Evolutionary conservation across 2,329 filamentous ascomycete species (phyloP).

Genomic region (Sporothrix pseudoabietina): DNA sequence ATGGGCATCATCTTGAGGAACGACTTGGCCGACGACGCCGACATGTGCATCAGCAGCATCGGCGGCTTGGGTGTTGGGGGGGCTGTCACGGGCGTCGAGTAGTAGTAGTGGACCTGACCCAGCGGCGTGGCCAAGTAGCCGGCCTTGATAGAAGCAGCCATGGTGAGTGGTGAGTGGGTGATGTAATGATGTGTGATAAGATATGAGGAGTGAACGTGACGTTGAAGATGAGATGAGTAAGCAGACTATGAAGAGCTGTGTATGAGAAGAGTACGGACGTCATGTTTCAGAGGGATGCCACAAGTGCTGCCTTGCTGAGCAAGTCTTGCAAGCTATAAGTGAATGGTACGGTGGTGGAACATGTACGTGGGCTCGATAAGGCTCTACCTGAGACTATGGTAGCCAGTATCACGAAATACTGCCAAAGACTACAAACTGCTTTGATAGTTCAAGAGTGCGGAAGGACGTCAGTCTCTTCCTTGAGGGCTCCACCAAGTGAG

Average conservation of each 20-base stretch:
- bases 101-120: slow-evolving; percentile 34
- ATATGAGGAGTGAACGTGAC: not conserved
- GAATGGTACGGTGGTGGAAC: not conserved
- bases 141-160: slow-evolving; percentile 19
- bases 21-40: slow-evolving; percentile 32
- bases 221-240: not conserved
- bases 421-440: not conserved
- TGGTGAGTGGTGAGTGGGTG: not conserved
- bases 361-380: not conserved
- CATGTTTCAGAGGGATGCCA: not conserved
- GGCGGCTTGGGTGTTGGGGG: not conserved
- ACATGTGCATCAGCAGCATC: slow-evolving; percentile 33
- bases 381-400: not conserved
- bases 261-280: not conserved
- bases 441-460: not conserved
- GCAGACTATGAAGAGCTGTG: not conserved
- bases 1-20: slow-evolving; percentile 27
- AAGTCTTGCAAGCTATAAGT: not conserved
- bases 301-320: not conserved
- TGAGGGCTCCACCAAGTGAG: not conserved
- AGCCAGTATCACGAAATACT: not conserved
- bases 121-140: slow-evolving; percentile 31
- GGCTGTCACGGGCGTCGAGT: not conserved
- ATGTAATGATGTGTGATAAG: not conserved
- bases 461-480: not conserved